Percentiles rank a stretch among this genome's conserved stretches.
phyloP scores from a whole-genome alignment of 1,284 basidiomycete genomes.

The Trametes hirsuta region DNA sequence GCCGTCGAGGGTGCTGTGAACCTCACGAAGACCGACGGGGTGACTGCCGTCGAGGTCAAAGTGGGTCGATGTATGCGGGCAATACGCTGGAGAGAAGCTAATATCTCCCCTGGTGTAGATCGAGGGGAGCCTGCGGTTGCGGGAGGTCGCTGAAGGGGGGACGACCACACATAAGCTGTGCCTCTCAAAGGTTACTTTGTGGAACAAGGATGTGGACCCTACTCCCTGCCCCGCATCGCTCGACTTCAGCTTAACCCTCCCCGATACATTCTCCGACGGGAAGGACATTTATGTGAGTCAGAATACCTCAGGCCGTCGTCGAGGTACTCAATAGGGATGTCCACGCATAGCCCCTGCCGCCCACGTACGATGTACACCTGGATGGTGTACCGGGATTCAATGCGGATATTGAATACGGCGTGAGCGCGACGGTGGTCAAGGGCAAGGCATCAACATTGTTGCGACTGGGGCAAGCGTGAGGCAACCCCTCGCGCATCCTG shows the following conservation, averaged over 20 bases:
- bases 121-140: conserved; percentile 59
- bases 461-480: conserved; percentile 32
- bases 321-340: not conserved
- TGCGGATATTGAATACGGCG: conserved; percentile 31
- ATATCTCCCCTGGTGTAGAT: conserved; percentile 43
- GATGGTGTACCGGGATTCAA: conserved; percentile 71
- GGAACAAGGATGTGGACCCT: conserved; percentile 51
- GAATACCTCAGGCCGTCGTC: not conserved
- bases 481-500: not conserved
- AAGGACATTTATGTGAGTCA: conserved; percentile 58
- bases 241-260: conserved; percentile 58
- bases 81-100: not conserved
- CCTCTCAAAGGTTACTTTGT: conserved; percentile 54
- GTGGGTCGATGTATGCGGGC: conserved; percentile 36
- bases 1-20: conserved; percentile 61
- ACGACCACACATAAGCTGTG: conserved; percentile 54
- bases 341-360: conserved; percentile 53
- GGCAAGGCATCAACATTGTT: conserved; percentile 29
- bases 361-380: conserved; percentile 65
- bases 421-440: conserved; percentile 31
- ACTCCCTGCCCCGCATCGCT: conserved; percentile 54
- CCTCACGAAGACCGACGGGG: conserved; percentile 54
- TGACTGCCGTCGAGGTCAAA: conserved; percentile 67
- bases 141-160: conserved; percentile 70
- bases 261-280: conserved; percentile 58